Conservation (phyloP, 139 green algal species). For the Spirogloea muscicola region DNA sequence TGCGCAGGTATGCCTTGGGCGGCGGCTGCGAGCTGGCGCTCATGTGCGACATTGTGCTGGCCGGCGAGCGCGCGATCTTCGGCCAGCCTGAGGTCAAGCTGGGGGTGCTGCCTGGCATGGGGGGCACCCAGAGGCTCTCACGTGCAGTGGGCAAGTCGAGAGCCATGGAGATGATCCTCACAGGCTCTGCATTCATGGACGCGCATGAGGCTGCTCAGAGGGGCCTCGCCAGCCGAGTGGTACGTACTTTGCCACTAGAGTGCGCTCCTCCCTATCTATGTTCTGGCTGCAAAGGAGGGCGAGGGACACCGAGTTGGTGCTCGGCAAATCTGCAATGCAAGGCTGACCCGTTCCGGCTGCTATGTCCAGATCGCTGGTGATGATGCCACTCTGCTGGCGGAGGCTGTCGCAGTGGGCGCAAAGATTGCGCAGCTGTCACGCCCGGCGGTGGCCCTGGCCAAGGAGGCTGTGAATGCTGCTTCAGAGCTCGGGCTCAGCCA, state of each 20-base stretch:
- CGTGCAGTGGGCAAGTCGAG: slow-evolving; percentile 57
- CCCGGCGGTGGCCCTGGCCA: slow-evolving; percentile 54
- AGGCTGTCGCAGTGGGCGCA: background rate
- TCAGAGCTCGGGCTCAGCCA: slow-evolving; percentile 28
- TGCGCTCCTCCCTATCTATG: no score
- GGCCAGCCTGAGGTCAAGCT: slow-evolving; percentile 65
- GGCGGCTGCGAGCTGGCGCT: slow-evolving; percentile 72
- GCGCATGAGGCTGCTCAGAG: slow-evolving; percentile 49
- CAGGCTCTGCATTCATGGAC: slow-evolving; percentile 38
- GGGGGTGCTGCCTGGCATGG: slow-evolving; percentile 71
- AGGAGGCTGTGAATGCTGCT: slow-evolving; percentile 56
- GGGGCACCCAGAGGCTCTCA: slow-evolving; percentile 69
- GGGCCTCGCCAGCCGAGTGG: slow-evolving; percentile 57
- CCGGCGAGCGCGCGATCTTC: slow-evolving; percentile 62
- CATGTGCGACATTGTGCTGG: slow-evolving; percentile 72
- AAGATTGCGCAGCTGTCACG: slow-evolving; percentile 51
- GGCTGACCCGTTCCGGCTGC: background rate
- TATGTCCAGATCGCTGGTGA: background rate
- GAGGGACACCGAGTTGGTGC: background rate
- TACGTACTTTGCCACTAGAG: background rate
- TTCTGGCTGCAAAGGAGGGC: background rate
- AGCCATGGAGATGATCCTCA: slow-evolving; percentile 75
- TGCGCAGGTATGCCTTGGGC: slow-evolving; percentile 52
- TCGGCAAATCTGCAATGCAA: background rate
- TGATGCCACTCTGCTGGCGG: background rate